Conservation (phyloP, 1,284 basidiomycete species). For the Leccinum griseonigrum region DNA sequence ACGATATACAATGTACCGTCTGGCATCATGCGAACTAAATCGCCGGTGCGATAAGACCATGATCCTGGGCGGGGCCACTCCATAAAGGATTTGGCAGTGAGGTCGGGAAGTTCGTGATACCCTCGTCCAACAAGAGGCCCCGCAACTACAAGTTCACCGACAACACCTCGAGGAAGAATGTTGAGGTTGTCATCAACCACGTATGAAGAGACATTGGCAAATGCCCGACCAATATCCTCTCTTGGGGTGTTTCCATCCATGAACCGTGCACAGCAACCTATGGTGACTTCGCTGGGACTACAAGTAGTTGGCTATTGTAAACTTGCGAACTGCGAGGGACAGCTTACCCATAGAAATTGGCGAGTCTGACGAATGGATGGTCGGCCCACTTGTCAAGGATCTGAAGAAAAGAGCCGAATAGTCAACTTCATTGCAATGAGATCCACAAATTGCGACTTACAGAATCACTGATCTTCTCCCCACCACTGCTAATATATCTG, state of each 20-base stretch:
- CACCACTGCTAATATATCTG: conserved; percentile 48
- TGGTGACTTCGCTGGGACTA: conserved; percentile 47
- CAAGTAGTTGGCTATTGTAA: background rate
- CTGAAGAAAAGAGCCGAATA: conserved; percentile 24
- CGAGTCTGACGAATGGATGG: conserved; percentile 43
- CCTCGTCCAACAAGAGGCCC: conserved; percentile 53
- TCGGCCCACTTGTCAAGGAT: conserved; percentile 52
- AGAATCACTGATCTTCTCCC: conserved; percentile 53
- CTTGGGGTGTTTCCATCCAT: conserved; percentile 43
- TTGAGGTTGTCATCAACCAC: conserved; percentile 40
- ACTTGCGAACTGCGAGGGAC: conserved; percentile 9
- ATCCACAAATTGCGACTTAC: conserved; percentile 31
- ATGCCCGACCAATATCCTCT: conserved; percentile 44
- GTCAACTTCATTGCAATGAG: background rate
- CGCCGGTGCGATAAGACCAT: conserved; percentile 52
- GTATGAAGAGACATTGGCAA: conserved; percentile 38
- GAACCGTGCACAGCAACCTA: conserved; percentile 49
- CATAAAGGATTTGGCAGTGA: conserved; percentile 48
- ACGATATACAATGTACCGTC: conserved; percentile 52
- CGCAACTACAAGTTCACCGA: conserved; percentile 51
- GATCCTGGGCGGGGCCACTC: conserved; percentile 42
- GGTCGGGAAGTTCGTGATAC: conserved; percentile 45
- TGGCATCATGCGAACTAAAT: conserved; percentile 53
- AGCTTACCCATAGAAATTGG: conserved; percentile 50
- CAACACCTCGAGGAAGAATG: conserved; percentile 43